Conservation (phyloP, 176 grass and related monocot genomes). For the Puya raimondii region DNA sequence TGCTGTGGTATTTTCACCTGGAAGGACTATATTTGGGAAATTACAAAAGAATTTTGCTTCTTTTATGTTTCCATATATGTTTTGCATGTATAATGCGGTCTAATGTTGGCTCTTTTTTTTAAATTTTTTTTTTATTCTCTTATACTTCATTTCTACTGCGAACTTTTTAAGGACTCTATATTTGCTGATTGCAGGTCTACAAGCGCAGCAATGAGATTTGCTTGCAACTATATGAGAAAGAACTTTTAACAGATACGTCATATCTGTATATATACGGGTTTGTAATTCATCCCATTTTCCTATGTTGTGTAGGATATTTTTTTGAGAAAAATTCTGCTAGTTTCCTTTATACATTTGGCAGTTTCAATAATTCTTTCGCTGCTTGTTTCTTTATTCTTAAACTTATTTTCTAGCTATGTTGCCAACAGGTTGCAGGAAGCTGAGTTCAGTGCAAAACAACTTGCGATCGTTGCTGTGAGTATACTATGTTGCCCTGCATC, state of each 20-base stretch:
- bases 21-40: too few species aligned
- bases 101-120: background rate
- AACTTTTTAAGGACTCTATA: background rate
- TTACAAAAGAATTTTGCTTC: too few species aligned
- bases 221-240: constrained; percentile 87
- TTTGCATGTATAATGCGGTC: background rate
- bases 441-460: constrained; percentile 65
- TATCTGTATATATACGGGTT: constrained; percentile 86
- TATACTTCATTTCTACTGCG: background rate
- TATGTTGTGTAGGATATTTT: background rate
- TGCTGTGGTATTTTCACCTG: too few species aligned
- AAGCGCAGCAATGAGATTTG: constrained; percentile 79
- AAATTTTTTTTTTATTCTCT: background rate
- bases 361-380: constrained; percentile 19
- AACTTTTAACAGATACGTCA: constrained; percentile 79
- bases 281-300: constrained; percentile 8
- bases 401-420: constrained; percentile 13
- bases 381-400: constrained; percentile 8
- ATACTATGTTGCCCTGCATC: constrained; percentile 9
- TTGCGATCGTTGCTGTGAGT: constrained; percentile 76
- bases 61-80: background rate
- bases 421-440: constrained; percentile 61
- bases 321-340: background rate
- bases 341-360: constrained; percentile 12
- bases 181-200: constrained; percentile 51